phyloP scores from a whole-genome alignment of 2,329 filamentous ascomycete species.

The Dactylellina drechsleri region DNA sequence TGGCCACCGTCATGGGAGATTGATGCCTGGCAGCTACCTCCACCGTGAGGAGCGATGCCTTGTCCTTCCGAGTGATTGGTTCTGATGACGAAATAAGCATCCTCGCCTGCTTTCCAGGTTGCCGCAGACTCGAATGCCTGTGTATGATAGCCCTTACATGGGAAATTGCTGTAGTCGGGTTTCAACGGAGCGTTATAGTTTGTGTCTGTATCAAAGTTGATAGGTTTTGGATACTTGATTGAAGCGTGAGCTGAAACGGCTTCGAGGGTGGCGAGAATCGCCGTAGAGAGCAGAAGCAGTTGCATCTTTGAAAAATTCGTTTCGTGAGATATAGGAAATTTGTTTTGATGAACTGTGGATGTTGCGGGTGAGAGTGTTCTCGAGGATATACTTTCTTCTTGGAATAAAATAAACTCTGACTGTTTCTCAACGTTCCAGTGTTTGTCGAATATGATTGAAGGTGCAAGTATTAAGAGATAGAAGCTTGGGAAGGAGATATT shows the following conservation, averaged over 20 bases:
- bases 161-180: conserved; percentile 72
- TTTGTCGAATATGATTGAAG: not conserved
- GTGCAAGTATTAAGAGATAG: not conserved
- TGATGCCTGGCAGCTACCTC: conserved; percentile 89
- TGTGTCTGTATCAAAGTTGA: conserved; percentile 65
- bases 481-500: not conserved
- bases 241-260: conserved; percentile 66
- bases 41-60: conserved; percentile 77
- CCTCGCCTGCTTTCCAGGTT: conserved; percentile 55
- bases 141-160: conserved; percentile 76
- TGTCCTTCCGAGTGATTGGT: not conserved
- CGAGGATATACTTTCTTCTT: too few relatives aligned
- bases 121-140: conserved; percentile 29
- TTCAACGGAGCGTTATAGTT: conserved; percentile 74
- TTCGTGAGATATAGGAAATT: too few relatives aligned
- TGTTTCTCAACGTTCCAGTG: not conserved
- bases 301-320: conserved; percentile 20
- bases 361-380: not conserved
- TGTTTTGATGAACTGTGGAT: not conserved
- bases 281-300: conserved; percentile 59
- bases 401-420: not conserved
- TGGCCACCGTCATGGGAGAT: conserved; percentile 82
- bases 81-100: conserved; percentile 50
- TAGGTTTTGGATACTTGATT: conserved; percentile 69
- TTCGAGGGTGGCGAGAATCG: conserved; percentile 63